phyloP scores from a whole-genome alignment of 148 eudicot species.

The Silene conica region DNA sequence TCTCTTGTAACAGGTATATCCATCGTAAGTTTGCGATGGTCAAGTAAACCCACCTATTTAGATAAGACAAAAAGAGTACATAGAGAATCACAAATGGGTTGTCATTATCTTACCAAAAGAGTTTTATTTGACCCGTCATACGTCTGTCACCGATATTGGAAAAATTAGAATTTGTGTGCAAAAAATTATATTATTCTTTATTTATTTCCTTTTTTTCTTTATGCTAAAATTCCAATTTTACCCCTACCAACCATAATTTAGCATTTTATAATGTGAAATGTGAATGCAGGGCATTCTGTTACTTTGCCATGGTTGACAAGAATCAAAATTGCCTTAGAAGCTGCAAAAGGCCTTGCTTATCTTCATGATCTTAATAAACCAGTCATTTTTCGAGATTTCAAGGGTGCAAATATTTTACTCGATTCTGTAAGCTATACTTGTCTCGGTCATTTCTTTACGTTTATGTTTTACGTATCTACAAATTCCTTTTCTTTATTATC shows the following conservation, averaged over 20 bases:
- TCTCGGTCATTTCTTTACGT: no score
- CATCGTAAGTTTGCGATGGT: no score
- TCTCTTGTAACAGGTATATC: no score
- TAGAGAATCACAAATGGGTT: no score
- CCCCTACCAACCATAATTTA: not conserved
- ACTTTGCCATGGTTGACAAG: conserved; percentile 74
- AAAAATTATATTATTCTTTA: not conserved
- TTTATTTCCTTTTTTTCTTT: not conserved
- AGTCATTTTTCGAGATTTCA: conserved; percentile 68
- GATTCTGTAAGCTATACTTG: conserved; percentile 46
- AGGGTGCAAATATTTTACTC: conserved; percentile 68
- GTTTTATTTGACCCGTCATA: no score
- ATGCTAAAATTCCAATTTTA: conserved; percentile 15
- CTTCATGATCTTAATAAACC: conserved; percentile 72
- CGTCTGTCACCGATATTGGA: no score
- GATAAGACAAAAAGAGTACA: no score
- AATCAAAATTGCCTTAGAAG: conserved; percentile 63
- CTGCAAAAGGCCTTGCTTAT: conserved; percentile 75
- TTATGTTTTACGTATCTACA: no score
- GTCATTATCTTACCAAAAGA: no score
- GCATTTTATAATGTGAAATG: not conserved
- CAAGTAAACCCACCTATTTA: no score
- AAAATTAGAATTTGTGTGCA: no score
- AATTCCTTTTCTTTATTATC: no score
- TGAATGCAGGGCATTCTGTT: conserved; percentile 46